Base-by-base conservation (phyloP, 2,329 filamentous ascomycete genomes). In the Alternaria consortialis region DNA sequence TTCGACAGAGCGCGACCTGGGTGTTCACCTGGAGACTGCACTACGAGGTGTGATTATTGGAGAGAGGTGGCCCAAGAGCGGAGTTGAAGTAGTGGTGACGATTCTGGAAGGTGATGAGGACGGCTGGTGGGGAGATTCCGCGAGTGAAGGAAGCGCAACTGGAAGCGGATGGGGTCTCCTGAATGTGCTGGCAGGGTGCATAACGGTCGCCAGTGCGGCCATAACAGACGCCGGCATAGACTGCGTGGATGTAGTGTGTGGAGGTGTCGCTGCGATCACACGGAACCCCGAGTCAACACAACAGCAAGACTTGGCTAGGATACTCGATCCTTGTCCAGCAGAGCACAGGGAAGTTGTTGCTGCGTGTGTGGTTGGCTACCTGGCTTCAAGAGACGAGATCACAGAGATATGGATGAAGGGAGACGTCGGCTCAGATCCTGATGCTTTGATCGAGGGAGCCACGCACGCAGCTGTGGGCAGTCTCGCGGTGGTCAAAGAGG, bases 1-100 rank as follows among this genome's bases (percentile, higher is more conserved):
- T 77, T 85, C 90, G 15, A 90, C 86, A 63, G 95, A 99, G 81
- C 87, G 94, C 52, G 95, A 99, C 75, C 85, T 99, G 2, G 92
- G 92, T 12, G 91, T 94, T 11, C 94, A 98, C 77, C 83, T 99
- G 3, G 94, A 98, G 79, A 94, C 93, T 15, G 94, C 95, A 27
- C 84, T 99, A 52, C 87, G 93, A 34, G 94, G 94, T 1, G 91
- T 93, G 7, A 89, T 98, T 52, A 94, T 98, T 74, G 93, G 93
- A 13, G 94, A 97, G 76, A 86, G 94, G 59, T 99, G 94, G 92
- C 95, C 95, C n/a, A 99, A 99, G 84, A 97, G 93, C 77, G 94
- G 93, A 44, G 90, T 97, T n/a, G 95, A 99, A 76, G 90, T 99
- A 40, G 90, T 97, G 17, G 88, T 99, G 50, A 97, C 93, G 0